Evolutionary conservation across 192 early-diverging fungal genomes (phyloP), one percentile per base, ranked within the genome.

Genomic region (Funneliformis mosseae): DNA sequence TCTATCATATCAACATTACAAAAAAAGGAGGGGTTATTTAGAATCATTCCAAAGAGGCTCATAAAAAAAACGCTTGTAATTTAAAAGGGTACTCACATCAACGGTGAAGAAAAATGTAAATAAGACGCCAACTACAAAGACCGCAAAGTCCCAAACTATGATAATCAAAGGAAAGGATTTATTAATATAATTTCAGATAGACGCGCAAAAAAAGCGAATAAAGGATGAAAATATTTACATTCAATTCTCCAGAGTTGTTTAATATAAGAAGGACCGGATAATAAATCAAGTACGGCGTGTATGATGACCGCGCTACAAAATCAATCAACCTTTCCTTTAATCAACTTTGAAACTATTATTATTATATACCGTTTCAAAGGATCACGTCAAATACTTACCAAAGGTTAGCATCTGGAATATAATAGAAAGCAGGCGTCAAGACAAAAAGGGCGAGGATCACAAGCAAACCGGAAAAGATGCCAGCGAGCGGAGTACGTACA

Each of bases 371-470:
- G 33, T 7, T 6, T 50, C 50, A 3, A 50, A 27, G n/a, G 4
- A 66, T n/a, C 16, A 16, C 27, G n/a, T 41, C 21, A 80, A 72
- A 25, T 23, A 60, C 48, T 72, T 80, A 80, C 78, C 93, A 90
- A 5, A 98, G 86, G 3, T 88, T 85, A 23, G 96, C 92, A 64
- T 86, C 88, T 2, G 97, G 94, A 50, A 98, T 96, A 82, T 92
- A 97, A 85, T 91, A 94, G 84, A 98, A 95, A 8, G 84, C 92
- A 21, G 92, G 92, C 50, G 96, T 95, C 74, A 97, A 88, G 41
- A 90, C 86, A 83, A 91, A 96, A 43, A 98, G 85, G 41, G 94
- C 92, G 41, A 98, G 81, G 4, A 98, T 84, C 23, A 98, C 95
- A 16, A 96, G 88, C 8, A 86, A 79, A 41, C 90, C 94, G 21